Percentiles rank a stretch among this genome's conserved stretches.
Conservation (phyloP, 2,329 filamentous ascomycete species). For the Sclerotinia trifoliorum region DNA sequence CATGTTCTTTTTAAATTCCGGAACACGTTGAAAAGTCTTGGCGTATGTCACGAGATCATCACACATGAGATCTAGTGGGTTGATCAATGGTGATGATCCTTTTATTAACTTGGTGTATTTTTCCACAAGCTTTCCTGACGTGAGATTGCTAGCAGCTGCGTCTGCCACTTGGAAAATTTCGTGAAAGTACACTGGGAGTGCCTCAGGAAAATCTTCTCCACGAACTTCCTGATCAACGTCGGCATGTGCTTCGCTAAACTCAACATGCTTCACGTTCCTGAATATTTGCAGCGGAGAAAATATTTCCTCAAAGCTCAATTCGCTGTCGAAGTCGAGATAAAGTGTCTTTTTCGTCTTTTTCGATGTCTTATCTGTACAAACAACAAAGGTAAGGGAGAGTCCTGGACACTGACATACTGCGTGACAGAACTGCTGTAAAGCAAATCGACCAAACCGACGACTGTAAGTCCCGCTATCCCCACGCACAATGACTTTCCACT, state of each 20-base stretch:
- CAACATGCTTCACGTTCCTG: background rate
- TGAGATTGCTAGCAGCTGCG: background rate
- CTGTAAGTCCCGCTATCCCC: background rate
- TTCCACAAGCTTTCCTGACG: background rate
- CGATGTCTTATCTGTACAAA: background rate
- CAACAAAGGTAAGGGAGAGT: background rate
- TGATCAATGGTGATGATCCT: background rate
- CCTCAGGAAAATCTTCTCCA: background rate
- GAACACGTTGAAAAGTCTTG: background rate
- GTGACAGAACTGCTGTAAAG: background rate
- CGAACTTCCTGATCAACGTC: too few relatives aligned
- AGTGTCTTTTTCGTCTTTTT: background rate
- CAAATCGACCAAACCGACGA: background rate
- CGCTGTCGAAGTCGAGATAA: background rate
- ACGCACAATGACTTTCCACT: background rate
- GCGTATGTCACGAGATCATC: background rate
- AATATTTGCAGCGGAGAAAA: background rate
- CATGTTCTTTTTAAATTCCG: background rate
- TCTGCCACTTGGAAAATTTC: background rate
- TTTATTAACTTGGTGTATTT: background rate
- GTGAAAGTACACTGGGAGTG: background rate
- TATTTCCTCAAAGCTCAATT: background rate
- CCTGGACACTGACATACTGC: background rate
- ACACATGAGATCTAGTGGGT: constrained; percentile 1
- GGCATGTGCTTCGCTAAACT: constrained; percentile 4